phyloP scores from a whole-genome alignment of 2,329 filamentous ascomycete genomes.

The Penicillium decumbens region DNA sequence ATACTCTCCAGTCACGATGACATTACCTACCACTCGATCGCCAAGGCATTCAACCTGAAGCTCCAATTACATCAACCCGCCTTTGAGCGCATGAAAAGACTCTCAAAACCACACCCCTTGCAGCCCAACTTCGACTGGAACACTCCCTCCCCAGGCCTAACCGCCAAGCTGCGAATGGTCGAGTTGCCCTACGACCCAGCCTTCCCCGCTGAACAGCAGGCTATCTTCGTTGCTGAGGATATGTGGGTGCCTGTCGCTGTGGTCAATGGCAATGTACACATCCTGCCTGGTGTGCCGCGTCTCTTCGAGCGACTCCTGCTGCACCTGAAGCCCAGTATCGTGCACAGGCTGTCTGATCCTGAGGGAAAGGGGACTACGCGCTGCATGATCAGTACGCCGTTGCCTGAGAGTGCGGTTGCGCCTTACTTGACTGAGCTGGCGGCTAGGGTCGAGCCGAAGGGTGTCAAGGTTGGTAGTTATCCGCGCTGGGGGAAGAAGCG shows the following conservation, averaged over 20 bases:
- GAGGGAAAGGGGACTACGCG: constrained; percentile 75
- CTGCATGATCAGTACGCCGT: constrained; percentile 78
- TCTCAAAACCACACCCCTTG: constrained; percentile 68
- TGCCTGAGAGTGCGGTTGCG: constrained; percentile 81
- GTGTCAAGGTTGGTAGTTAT: constrained; percentile 93
- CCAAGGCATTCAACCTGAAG: constrained; percentile 75
- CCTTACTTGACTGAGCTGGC: constrained; percentile 77
- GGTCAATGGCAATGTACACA: constrained; percentile 89
- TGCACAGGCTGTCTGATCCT: constrained; percentile 69
- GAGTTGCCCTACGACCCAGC: constrained; percentile 71
- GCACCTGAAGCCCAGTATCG: constrained; percentile 65
- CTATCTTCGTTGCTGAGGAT: constrained; percentile 71
- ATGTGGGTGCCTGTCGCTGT: constrained; percentile 87
- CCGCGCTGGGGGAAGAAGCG: constrained; percentile 81
- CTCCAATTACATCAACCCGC: constrained; percentile 73
- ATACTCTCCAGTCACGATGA: constrained; percentile 73
- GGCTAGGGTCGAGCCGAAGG: constrained; percentile 64
- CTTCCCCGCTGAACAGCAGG: constrained; percentile 63
- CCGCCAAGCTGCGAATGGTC: constrained; percentile 86
- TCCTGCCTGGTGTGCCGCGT: constrained; percentile 81
- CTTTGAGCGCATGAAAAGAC: constrained; percentile 73
- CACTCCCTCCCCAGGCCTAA: constrained; percentile 68
- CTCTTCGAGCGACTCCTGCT: constrained; percentile 77
- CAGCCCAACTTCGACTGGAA: constrained; percentile 81
- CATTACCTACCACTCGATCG: constrained; percentile 93